Evolutionary conservation across 2,329 filamentous ascomycete species (phyloP).

Genomic region (Zalaria sp.): DNA sequence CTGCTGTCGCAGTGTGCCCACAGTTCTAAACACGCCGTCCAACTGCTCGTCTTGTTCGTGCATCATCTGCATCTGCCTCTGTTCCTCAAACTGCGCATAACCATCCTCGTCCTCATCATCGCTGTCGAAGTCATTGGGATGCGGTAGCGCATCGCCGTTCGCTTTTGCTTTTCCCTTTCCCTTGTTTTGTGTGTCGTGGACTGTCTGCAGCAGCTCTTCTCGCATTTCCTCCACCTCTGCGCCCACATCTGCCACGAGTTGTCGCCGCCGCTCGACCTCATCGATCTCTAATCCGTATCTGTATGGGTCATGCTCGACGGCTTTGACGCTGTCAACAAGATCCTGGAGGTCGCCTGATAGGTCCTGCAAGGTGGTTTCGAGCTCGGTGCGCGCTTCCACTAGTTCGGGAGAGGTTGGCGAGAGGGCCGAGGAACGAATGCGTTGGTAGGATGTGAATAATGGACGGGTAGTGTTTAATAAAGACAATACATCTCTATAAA

Average conservation of each 20-base stretch:
- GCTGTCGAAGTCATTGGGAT: slow-evolving; percentile 38
- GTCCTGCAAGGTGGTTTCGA: slow-evolving; percentile 59
- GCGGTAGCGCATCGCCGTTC: slow-evolving; percentile 40
- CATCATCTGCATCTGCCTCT: slow-evolving; percentile 85
- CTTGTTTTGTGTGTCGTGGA: slow-evolving; percentile 25
- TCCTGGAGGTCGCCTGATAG: slow-evolving; percentile 78
- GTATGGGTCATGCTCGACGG: slow-evolving; percentile 75
- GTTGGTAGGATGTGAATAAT: slow-evolving; percentile 86
- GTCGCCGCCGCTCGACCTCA: slow-evolving; percentile 67
- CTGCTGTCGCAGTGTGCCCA: slow-evolving; percentile 79
- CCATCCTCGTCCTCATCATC: slow-evolving; percentile 30
- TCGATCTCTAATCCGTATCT: slow-evolving; percentile 72
- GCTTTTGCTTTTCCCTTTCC: slow-evolving; percentile 22
- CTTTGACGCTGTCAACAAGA: slow-evolving; percentile 72
- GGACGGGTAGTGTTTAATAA: slow-evolving; percentile 70
- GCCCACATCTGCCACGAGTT: slow-evolving; percentile 78
- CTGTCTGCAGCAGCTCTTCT: slow-evolving; percentile 56
- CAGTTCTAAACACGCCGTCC: slow-evolving; percentile 83
- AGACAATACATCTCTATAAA: slow-evolving; percentile 65
- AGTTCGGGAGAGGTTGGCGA: slow-evolving; percentile 57
- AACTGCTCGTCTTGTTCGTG: slow-evolving; percentile 86
- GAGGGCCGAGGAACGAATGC: slow-evolving; percentile 76
- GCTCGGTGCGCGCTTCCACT: slow-evolving; percentile 53
- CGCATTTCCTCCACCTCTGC: slow-evolving; percentile 82
- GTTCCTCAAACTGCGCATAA: slow-evolving; percentile 76